Base-by-base conservation (phyloP, 2,329 filamentous ascomycete species). In the Colletotrichum abscissum region DNA sequence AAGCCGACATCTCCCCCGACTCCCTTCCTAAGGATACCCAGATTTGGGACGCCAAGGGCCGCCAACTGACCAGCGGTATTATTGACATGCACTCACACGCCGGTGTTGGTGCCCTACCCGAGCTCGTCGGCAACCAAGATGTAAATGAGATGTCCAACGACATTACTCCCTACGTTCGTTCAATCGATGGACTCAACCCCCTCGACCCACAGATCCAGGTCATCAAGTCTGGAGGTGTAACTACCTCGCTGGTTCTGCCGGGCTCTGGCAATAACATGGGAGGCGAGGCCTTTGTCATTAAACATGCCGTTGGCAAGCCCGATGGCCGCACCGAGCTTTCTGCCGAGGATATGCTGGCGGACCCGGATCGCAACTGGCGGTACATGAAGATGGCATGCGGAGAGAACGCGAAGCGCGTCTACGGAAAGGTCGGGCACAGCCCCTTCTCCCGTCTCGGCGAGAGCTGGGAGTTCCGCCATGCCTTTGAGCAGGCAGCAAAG, bases 361-460 rank as follows among this genome's bases (percentile, higher is more conserved):
- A 93, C 64, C 91, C 91, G 0, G 91, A 92, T 55, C 85, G 86
- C 26, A 89, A 84, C 73, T 92, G 91, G 89, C 86, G 92, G 24
- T 94, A 92, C 80, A 92, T 94, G 86, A 94, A 94, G 83, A 94
- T 94, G 92, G 92, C 92, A 0, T 94, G 92, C 75, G 92, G 92
- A 46, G 92, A 94, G 81, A 94, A 94, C 76, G 84, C 92, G 1
- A 93, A 93, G 82, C 82, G 86, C 1, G 83, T 90, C 0, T 92
- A 93, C 73, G 91, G 91, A 11, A 84, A 84, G 58, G 78, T 82
- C 5, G 90, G 89, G 28, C 84, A 86, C 64, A 88, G 89, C 0
- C 91, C 90, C 0, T 86, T 86, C 67, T 92, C 89, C 74, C 85
- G 92, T 1, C 83, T 94, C 77, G 92, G 92, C 9, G 91, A 94